Base-by-base conservation (phyloP, 768 basidiomycete species). In the Boletus sp. region DNA sequence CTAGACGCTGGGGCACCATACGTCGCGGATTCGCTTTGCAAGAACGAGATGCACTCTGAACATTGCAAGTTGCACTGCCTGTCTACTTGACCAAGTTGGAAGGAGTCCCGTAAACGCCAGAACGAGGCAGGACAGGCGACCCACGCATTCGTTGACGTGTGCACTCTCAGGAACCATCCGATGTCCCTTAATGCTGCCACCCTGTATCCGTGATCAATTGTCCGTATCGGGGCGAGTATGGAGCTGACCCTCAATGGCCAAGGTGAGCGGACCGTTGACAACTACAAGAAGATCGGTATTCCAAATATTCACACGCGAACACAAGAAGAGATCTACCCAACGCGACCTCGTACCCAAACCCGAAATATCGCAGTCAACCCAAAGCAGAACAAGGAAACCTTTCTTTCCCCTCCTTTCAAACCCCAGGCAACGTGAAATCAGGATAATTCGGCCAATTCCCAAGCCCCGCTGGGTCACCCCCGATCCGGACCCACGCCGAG, bases 361-460 rank as follows among this genome's bases (percentile, higher is more conserved):
- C 41, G n/a, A 29, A 29, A 29, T 4, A 27, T n/a, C 3, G 5
- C 17, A 43, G 5, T 3, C 9, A 4, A 29, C 27, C 19, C 19
- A 21, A 39, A 39, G 10, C 10, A 11, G 13, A 29, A n/a, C 2
- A 5, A 32, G 9, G 8, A 27, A 42, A 42, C 10, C 10, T 4
- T 37, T 37, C 3, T 29, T 44, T 25, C 0, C 25, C 17, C 9
- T 9, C 7, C 14, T 7, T 17, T 17, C 27, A n/a, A 38, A 40
- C 39, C 6, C 39, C 39, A 40, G 39, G 88, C 1, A 68, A 66
- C 2, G 79, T 82, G 64, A 91, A 91, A 50, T 84, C 88, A 29
- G 85, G 79, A 60, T 81, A 72, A 51, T 81, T 50, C 0, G 89
- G 89, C 89, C 89, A 92, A 58, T 86, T 83, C 0, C 89, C 89